Evolutionary conservation across 2,329 filamentous ascomycete genomes (phyloP).

Genomic region (Monilinia laxa): DNA sequence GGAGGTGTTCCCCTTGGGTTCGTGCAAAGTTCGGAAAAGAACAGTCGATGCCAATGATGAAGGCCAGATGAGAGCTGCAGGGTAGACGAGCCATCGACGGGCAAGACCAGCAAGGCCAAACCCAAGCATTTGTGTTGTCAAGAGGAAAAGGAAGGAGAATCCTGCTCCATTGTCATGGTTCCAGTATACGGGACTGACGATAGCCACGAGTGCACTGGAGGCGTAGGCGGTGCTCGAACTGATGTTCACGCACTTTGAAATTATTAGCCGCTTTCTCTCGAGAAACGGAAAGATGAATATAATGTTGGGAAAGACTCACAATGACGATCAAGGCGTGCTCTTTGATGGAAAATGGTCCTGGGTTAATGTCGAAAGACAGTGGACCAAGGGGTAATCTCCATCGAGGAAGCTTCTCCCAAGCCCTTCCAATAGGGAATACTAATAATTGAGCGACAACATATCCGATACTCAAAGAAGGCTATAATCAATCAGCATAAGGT

Average conservation of each 20-base stretch:
- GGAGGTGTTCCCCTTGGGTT: constrained; percentile 32
- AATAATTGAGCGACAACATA: constrained; percentile 32
- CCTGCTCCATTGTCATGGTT: constrained; percentile 47
- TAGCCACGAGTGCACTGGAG: constrained; percentile 51
- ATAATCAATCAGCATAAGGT: neutral
- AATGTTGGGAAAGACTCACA: neutral
- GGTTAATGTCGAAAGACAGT: constrained; percentile 49
- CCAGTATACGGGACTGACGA: constrained; percentile 51
- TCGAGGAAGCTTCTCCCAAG: constrained; percentile 49
- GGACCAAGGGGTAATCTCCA: constrained; percentile 48
- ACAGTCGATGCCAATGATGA: constrained; percentile 49
- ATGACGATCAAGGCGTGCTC: constrained; percentile 66
- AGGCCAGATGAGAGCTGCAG: constrained; percentile 54
- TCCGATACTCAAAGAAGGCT: constrained; percentile 28
- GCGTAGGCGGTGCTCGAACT: constrained; percentile 46
- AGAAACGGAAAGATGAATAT: neutral
- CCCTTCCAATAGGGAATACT: constrained; percentile 51
- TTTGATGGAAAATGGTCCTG: constrained; percentile 63
- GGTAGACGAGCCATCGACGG: constrained; percentile 53
- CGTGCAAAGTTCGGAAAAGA: constrained; percentile 50
- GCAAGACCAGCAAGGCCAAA: constrained; percentile 54
- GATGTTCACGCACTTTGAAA: constrained; percentile 44
- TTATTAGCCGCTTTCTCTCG: constrained; percentile 46
- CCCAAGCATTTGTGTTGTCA: constrained; percentile 55
- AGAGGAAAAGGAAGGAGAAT: constrained; percentile 52